Base-by-base conservation (phyloP, 495 filamentous ascomycete species). In the Friedmanniomyces endolithicus region DNA sequence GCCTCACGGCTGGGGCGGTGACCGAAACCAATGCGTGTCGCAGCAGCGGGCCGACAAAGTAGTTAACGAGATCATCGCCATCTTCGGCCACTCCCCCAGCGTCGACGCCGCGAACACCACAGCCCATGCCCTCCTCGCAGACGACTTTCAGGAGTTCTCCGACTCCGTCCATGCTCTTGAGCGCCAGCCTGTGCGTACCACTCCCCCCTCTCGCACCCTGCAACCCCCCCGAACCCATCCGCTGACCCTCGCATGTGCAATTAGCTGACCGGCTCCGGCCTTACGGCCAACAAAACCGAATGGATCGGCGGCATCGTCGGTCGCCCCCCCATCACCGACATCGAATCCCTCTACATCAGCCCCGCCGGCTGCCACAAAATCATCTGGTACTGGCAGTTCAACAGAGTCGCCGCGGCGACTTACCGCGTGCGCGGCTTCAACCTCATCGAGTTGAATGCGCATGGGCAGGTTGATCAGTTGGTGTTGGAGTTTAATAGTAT, bases 301-400 rank as follows among this genome's bases (percentile, higher is more conserved):
- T 52, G 49, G 49, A 52, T 39, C 23, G 49, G 6, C 6, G 49
- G 49, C n/a, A 52, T 52, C 20, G 16, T 41, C 17, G 33, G 35
- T 17, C 14, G 17, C 6, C 49, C 49, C 2, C 3, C 33, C 9
- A 41, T 19, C 35, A 22, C 19, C 33, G 35, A 27, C 17, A 52
- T 52, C 31, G 12, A 39, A 6, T 37, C 49, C 33, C 19, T 52
- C 33, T 39, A 39, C 35, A 31, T 41, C 35, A 19, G 33, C 33
- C 17, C 24, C 20, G 35, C 35, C 7, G 31, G 49, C 34, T 27
- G 17, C 17, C 6, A 52, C 49, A 41, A 52, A 16, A 27, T 41
- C 17, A 11, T 52, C 3, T 52, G 49, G 49, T 41, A 40, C n/a
- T 52, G 33, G 33, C 35, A 39, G 49, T 52, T 52, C 49, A 52